Evolutionary conservation across 73 alveolate genomes (phyloP).

Genomic region (Paramecium sexaurelia): DNA sequence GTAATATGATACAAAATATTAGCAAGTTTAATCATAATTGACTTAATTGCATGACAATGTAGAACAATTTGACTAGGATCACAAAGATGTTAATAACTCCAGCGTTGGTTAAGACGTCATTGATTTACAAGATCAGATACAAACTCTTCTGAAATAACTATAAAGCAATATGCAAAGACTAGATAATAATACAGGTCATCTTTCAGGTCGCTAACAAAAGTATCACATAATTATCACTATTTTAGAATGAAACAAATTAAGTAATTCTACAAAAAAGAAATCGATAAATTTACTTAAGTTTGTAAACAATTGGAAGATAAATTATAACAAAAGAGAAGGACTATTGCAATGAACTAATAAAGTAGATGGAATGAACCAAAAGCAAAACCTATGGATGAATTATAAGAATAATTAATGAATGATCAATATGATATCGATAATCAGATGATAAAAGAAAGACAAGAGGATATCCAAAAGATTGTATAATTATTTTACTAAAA

Average conservation of each 20-base stretch:
- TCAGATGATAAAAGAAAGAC: background rate
- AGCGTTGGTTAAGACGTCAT: background rate
- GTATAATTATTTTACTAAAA: background rate
- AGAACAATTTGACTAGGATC: background rate
- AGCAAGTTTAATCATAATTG: background rate
- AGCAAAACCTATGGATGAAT: background rate
- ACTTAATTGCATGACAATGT: background rate
- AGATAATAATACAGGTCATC: constrained; percentile 29
- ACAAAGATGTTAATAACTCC: background rate
- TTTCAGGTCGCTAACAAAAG: background rate
- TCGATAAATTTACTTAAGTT: background rate
- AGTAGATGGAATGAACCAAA: background rate
- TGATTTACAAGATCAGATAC: background rate
- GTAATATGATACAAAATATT: background rate
- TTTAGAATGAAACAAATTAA: background rate
- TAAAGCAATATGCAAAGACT: background rate
- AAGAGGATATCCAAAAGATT: background rate
- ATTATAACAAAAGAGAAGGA: background rate
- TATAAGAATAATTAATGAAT: background rate
- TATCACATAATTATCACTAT: background rate
- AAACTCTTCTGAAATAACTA: background rate
- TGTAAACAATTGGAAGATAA: background rate
- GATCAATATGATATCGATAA: background rate
- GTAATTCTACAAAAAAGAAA: constrained; percentile 31
- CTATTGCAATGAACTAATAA: background rate